These are phyloP conservation scores for Alternaria viburni DNA, from an alignment of 2,329 filamentous ascomycete species.

Conservation along the genomic window DNA sequence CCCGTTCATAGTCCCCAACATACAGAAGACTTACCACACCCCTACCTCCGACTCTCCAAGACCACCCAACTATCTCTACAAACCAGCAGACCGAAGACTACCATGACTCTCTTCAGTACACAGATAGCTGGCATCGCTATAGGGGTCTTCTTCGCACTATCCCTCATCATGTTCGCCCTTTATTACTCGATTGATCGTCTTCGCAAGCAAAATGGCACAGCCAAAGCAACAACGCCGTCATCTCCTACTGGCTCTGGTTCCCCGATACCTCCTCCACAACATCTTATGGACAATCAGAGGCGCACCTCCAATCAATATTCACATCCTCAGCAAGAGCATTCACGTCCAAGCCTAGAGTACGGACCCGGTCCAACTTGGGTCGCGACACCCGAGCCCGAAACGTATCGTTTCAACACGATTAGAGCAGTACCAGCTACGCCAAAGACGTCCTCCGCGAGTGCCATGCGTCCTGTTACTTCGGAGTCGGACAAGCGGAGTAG, in stretches of 20 bases:
- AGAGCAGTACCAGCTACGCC: neutral
- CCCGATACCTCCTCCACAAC: neutral
- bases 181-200: neutral
- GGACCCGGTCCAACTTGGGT: constrained; percentile 1
- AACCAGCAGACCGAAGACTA: neutral
- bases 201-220: neutral
- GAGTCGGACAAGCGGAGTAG: neutral
- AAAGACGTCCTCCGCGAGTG: neutral
- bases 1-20: neutral
- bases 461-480: neutral
- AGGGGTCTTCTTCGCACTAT: neutral
- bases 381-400: neutral
- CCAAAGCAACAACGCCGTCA: neutral
- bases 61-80: neutral
- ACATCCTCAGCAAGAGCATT: neutral
- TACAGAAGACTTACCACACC: too few species aligned
- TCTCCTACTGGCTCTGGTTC: neutral
- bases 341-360: neutral
- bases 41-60: neutral
- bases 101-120: neutral
- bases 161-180: neutral
- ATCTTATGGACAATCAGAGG: neutral
- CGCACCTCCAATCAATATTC: neutral
- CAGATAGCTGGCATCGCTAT: neutral
- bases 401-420: neutral